These are phyloP conservation scores for Entomortierella chlamydospora DNA, from an alignment of 192 early-diverging fungal genomes.

Conservation along the genomic window DNA sequence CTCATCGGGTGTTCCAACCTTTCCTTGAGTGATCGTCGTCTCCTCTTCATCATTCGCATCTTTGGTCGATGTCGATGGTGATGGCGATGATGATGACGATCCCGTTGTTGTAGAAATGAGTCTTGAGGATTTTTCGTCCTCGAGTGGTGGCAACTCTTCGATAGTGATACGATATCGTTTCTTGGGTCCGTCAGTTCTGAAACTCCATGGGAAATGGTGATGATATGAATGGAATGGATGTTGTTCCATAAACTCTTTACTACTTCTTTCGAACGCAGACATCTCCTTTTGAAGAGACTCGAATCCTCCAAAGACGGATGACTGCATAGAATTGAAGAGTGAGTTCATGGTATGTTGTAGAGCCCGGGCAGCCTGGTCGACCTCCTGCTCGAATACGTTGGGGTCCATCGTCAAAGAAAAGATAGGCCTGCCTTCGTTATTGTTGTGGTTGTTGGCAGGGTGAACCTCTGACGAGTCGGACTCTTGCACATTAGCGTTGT, in stretches of 20 bases:
- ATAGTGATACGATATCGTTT: conserved; percentile 49
- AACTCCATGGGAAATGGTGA: conserved; percentile 29
- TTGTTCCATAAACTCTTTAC: conserved; percentile 19
- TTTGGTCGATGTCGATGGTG: too few relatives aligned
- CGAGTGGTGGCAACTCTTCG: conserved; percentile 36
- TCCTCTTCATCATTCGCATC: conserved; percentile 30
- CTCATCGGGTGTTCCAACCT: conserved; percentile 39
- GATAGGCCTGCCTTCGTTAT: conserved; percentile 14
- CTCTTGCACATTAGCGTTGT: background rate
- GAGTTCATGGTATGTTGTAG: conserved; percentile 40
- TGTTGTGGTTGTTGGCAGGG: background rate
- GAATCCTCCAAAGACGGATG: conserved; percentile 50
- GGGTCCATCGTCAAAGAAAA: conserved; percentile 47
- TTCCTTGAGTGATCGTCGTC: conserved; percentile 43
- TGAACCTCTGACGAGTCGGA: background rate
- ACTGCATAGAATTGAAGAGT: conserved; percentile 42
- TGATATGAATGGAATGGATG: conserved; percentile 8
- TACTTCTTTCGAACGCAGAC: conserved; percentile 30
- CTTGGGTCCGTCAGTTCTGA: conserved; percentile 38
- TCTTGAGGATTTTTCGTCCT: too few relatives aligned
- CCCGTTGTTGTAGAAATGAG: too few relatives aligned
- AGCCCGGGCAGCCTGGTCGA: conserved; percentile 42
- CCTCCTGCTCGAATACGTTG: conserved; percentile 31
- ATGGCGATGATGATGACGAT: too few relatives aligned
- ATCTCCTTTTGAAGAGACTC: conserved; percentile 37